Base-by-base conservation (phyloP, 495 filamentous ascomycete genomes). In the Xanthoparmelia taractica region DNA sequence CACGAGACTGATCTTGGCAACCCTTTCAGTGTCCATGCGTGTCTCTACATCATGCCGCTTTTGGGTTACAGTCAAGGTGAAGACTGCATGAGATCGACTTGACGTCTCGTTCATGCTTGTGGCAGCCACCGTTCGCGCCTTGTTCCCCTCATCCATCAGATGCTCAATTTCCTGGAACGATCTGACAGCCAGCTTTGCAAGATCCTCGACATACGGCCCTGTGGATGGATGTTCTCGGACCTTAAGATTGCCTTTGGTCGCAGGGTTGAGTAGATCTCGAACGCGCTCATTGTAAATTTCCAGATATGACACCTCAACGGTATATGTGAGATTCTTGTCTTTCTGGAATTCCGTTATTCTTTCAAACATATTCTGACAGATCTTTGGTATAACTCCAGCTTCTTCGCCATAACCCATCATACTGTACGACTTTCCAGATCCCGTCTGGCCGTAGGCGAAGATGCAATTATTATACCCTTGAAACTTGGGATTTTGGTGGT, bases 101-200 rank as follows among this genome's bases (percentile, higher is more conserved):
- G 92, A 97, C 4, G 95, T 97, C 77, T 97, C 94, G 79, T 99
- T 99, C 94, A 97, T 97, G 80, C 97, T 99, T 43, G 95, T 99
- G 7, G 95, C 95, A 6, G 95, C 95, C 43, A 99, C 95, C 25
- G 95, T 99, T 78, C 95, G 80, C 10, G 95, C 95, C 73, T 97
- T 97, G 77, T 97, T 97, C 67, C 95, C 95, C 76, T 97, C 94
- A 75, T 97, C 95, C 95, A 99, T 97, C 69, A 99, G 78, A 70
- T 96, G 84, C 70, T 97, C 94, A 69, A 97, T 97, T 73, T 97
- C 94, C 55, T 86, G 81, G 72, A 98, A 98, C 27, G 91, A 93
- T 59, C 91, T 84, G n/a, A 99, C 94, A n/a, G 95, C 91, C 45
- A 99, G 75, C 69, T 97, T 99, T 52, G 94, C 92, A 67, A 99